Evolutionary conservation across 2,329 filamentous ascomycete genomes (phyloP).

Genomic region (Xylariomycetidae sp.): DNA sequence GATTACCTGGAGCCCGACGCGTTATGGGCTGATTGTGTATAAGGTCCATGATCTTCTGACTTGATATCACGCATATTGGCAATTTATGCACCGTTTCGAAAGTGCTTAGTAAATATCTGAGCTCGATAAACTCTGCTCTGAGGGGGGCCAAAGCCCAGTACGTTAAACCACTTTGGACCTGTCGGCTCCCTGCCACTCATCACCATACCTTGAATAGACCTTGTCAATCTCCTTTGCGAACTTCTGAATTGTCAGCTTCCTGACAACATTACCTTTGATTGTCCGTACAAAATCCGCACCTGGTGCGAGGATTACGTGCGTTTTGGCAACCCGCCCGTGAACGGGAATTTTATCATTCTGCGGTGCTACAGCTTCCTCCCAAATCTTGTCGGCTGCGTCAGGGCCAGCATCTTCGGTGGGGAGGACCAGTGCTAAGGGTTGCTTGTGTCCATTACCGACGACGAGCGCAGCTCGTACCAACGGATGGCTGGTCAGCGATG

Average conservation of each 20-base stretch:
- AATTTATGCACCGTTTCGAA: no score
- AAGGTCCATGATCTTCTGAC: no score
- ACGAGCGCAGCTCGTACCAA: constrained; percentile 11
- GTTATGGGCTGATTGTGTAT: no score
- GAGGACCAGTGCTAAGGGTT: constrained; percentile 15
- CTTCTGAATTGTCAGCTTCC: constrained; percentile 10
- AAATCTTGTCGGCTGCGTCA: constrained; percentile 8
- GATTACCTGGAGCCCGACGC: no score
- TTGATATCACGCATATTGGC: no score
- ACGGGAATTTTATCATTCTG: constrained; percentile 11
- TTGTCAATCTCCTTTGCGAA: constrained; percentile 12
- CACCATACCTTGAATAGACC: constrained; percentile 12
- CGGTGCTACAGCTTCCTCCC: constrained; percentile 11
- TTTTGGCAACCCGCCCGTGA: constrained; percentile 13
- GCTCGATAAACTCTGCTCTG: no score
- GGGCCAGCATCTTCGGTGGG: constrained; percentile 1
- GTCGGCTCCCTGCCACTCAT: constrained; percentile 17
- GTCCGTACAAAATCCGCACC: constrained; percentile 10
- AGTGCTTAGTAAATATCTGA: no score
- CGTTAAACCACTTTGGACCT: no score
- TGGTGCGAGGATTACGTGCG: constrained; percentile 14
- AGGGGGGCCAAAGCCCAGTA: no score
- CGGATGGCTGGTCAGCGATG: constrained; percentile 5
- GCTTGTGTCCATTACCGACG: constrained; percentile 11
- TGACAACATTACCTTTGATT: constrained; percentile 13